Base-by-base conservation (phyloP, 2,329 filamentous ascomycete genomes). In the Stemphylium lycopersici region DNA sequence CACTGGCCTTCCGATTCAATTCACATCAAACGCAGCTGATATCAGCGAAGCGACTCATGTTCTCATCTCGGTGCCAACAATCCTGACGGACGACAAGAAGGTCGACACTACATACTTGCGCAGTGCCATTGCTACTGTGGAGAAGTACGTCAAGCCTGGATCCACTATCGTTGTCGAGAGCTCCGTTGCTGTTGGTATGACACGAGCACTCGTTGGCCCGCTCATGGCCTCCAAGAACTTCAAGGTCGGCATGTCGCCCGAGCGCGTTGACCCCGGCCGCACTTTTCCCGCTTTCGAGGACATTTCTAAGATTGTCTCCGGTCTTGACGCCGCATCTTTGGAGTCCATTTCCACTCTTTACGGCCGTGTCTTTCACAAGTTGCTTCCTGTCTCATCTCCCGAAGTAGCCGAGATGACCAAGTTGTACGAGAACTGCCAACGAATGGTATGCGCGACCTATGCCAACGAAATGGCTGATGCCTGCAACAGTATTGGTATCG, bases 381-480 rank as follows among this genome's bases (percentile, higher is more conserved):
- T 84, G 10, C 75, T 84, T n/a, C 75, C 79, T 0, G 82, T 84
- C 33, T 81, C 80, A 5, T 71, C 67, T 16, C 81, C 82, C 1
- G 82, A 84, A 62, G 81, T 83, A 1, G 83, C 82, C 1, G 82
- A 84, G 68, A 83, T 84, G 80, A 83, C 79, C 57, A 84, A 84
- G 71, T 71, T 84, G 7, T 84, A 83, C 63, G 82, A 84, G 58
- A 85, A 84, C 66, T 85, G 82, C 63, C 81, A 84, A 63, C 77
- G 82, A 3, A 83, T 84, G 81, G 71, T 84, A 8, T 78, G 77
- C 66, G 82, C 83, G 33, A 81, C 82, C 1, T 84, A 81, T 52
- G 81, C 78, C 55, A 84, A 84, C 62, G 82, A 84, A 55, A 83
- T 84, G 79, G 81, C 81, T 1, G 80, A 84, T 59, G 81, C 82